Evolutionary conservation across 257 asterid genomes (phyloP), one percentile per base, ranked within the genome.

Genomic region (Nicotiana undulata): DNA sequence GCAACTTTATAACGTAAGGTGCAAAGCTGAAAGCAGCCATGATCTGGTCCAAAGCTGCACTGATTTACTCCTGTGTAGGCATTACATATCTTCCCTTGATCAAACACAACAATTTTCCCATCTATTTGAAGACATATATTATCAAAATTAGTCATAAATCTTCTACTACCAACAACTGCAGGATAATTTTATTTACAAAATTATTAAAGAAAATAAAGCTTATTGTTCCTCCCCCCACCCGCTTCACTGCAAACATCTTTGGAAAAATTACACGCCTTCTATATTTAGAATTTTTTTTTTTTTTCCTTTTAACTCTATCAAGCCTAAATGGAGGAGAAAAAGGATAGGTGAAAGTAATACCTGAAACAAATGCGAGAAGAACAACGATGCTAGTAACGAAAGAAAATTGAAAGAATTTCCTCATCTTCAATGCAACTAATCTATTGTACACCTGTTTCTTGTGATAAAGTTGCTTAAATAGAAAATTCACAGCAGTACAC

Each of bases 1-100:
- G 82, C 44, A 17, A 13, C 17, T 28, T 79, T 79, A 29, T 4
- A 61, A 16, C 5, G 60, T 44, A 24, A 1, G n/a, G 24, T 63
- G 82, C 82, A 79, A 24, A 63, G 17, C 11, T 26, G 76, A 8
- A 61, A 46, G 44, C 82, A 79, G 0, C 76, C 82, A 44, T 63
- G 75, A 40, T 79, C 75, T 3, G 81, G 76, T 63, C 82, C 82
- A 26, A 79, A 79, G 20, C 20, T 79, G 3, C 82, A 79, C 12
- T 79, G 75, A 51, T 63, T 63, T 64, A 6, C 22, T 32, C 82
- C 82, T 2, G 60, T 79, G 29, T 15, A 79, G 3, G 56, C 58
- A 12, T 28, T 63, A 13, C 82, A 79, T 79, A 12, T 24, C 49
- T 46, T 37, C 2, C 9, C 8, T 8, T 51, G 31, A 37, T 46